These are phyloP conservation scores for Sporisorium graminicola DNA, from an alignment of 1,284 basidiomycete species.

Conservation along the genomic window DNA sequence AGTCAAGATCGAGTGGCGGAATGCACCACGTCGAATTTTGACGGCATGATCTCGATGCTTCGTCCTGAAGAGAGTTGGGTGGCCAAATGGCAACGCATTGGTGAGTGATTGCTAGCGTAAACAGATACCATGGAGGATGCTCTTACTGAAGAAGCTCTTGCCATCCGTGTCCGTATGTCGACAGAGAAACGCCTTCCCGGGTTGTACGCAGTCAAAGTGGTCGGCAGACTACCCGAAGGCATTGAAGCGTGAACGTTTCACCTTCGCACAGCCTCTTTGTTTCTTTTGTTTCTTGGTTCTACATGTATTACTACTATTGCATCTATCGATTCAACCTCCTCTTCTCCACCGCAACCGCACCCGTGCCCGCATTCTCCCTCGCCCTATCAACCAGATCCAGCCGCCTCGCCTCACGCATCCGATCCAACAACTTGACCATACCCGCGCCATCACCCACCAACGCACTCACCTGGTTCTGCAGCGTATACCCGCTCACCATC, in stretches of 20 bases:
- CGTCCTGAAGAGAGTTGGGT: constrained; percentile 94
- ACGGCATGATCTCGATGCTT: constrained; percentile 90
- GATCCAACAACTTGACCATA: constrained; percentile 41
- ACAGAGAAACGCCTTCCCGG: constrained; percentile 67
- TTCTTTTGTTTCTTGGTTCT: background rate
- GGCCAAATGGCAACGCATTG: constrained; percentile 72
- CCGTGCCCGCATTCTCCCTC: constrained; percentile 4
- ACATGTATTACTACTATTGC: constrained; percentile 38
- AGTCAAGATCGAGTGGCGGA: constrained; percentile 83
- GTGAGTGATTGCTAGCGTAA: constrained; percentile 28
- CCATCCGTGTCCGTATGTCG: background rate
- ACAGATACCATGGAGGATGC: background rate
- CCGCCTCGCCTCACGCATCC: constrained; percentile 41
- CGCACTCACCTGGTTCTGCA: constrained; percentile 66
- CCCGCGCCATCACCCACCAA: constrained; percentile 24
- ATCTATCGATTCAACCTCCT: constrained; percentile 5
- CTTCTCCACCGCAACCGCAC: background rate
- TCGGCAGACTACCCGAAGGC: constrained; percentile 61
- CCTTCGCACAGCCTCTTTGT: background rate
- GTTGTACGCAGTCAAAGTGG: constrained; percentile 68
- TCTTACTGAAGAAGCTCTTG: background rate
- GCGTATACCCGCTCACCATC: constrained; percentile 86
- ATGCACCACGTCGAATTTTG: constrained; percentile 94
- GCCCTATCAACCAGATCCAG: constrained; percentile 3
- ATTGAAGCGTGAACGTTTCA: constrained; percentile 24